Conservation (phyloP, 371 early-diverging fungal species). For the Rhizomucor miehei region DNA sequence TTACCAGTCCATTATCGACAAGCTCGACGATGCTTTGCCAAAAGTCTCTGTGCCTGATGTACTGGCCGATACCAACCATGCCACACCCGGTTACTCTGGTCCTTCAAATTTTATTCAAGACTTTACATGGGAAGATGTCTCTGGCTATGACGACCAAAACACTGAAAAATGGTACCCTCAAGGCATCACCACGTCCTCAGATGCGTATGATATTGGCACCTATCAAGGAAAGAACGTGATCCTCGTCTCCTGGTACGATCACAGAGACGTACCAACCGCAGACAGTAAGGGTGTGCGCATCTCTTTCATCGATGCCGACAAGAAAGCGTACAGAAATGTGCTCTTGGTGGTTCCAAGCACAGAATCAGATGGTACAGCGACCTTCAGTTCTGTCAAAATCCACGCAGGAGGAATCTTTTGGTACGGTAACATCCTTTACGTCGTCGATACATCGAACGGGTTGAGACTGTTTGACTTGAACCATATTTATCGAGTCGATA, state of each 20-base stretch:
- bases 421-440: slow-evolving; percentile 9
- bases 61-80: slow-evolving; percentile 6
- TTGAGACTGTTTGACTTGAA: slow-evolving; percentile 9
- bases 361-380: neutral
- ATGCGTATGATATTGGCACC: slow-evolving; percentile 6
- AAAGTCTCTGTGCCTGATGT: slow-evolving; percentile 1
- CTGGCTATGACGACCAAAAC: slow-evolving; percentile 3
- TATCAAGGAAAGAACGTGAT: slow-evolving; percentile 2
- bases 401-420: slow-evolving; percentile 11
- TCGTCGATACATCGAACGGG: slow-evolving; percentile 8
- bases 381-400: slow-evolving; percentile 7
- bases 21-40: slow-evolving; percentile 9
- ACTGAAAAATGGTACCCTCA: slow-evolving; percentile 9
- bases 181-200: slow-evolving; percentile 10
- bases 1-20: slow-evolving; percentile 4
- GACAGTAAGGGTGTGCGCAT: slow-evolving; percentile 10
- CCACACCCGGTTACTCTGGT: neutral
- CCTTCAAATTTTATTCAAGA: slow-evolving; percentile 3
- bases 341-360: slow-evolving; percentile 4
- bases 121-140: slow-evolving; percentile 6
- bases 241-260: slow-evolving; percentile 7
- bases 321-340: slow-evolving; percentile 3
- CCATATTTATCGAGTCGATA: slow-evolving; percentile 7
- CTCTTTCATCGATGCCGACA: slow-evolving; percentile 5
- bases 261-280: neutral